Evolutionary conservation across 2,329 filamentous ascomycete genomes (phyloP), one percentile per base, ranked within the genome.

Genomic region (Arthroderma sp.): DNA sequence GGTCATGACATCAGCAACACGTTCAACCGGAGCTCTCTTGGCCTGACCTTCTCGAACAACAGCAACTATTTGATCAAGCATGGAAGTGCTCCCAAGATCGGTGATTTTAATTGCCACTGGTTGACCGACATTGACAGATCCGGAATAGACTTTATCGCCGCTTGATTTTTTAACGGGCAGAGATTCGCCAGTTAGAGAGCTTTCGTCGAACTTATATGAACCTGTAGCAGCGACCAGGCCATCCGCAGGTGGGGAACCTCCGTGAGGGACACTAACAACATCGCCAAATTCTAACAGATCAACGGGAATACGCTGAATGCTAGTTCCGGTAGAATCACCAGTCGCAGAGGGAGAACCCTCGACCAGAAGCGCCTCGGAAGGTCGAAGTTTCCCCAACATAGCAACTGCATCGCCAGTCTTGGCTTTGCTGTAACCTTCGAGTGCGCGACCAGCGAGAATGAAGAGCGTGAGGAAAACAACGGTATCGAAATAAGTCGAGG

Each of bases 381-480:
- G 87, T 10, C 85, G 75, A 30, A 95, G 71, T 50, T 82, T 86
- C 1, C 82, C 81, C 4, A 95, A 69, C 49, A 83, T 79, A 31
- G 83, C 78, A 2, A 95, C 82, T 0, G 88, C 88, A 59, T 93
- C 83, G 1, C 87, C 87, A 0, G 88, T 86, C 56, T 83, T 89
- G 0, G 86, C 82, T 64, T 94, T 94, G 71, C 84, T 94, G 66
- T 91, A 93, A 1, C 85, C 81, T 66, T 95, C 89, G 36, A 68
- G 49, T 37, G 59, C 66, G 32, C 64, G 63, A 9, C 77, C 77
- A 37, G 74, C 69, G 1, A 95, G 77, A 22, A 95, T 74, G 59
- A 95, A 95, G 50, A 95, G 72, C 0, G 88, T 94, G 46, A 95
- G 62, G 51, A 95, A 94, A 2, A 94, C 84, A 1, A 95, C 88